These are phyloP conservation scores for Ophioceras dolichostomum DNA, from an alignment of 2,329 filamentous ascomycete genomes.

Conservation along the genomic window DNA sequence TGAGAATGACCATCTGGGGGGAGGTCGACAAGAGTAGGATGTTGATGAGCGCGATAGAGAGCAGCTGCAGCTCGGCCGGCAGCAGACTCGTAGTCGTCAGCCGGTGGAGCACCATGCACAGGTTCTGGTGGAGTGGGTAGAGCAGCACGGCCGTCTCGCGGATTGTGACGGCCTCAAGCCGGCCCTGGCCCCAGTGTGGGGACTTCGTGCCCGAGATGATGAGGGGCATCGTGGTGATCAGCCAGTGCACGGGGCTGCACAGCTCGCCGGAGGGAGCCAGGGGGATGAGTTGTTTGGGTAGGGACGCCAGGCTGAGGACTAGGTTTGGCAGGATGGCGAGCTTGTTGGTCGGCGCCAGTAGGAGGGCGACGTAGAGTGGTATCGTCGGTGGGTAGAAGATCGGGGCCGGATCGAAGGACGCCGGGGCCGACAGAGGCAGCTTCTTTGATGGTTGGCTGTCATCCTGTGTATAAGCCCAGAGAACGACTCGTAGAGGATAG, in stretches of 20 bases:
- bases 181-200: conserved; percentile 1
- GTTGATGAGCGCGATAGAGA: conserved; percentile 74
- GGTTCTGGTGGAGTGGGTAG: conserved; percentile 72
- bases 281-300: conserved; percentile 64
- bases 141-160: conserved; percentile 27
- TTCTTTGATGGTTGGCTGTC: conserved; percentile 21
- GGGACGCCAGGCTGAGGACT: conserved; percentile 64
- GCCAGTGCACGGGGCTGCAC: conserved; percentile 65
- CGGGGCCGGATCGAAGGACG: conserved; percentile 80
- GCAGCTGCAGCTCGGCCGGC: conserved; percentile 73
- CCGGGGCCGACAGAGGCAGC: conserved; percentile 45
- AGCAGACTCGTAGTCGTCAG: conserved; percentile 84
- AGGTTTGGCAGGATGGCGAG: conserved; percentile 64
- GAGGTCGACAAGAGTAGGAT: conserved; percentile 65
- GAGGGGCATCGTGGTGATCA: conserved; percentile 59
- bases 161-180: conserved; percentile 6
- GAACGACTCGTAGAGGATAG: conserved; percentile 49
- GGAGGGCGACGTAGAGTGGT: conserved; percentile 64
- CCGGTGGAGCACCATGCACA: conserved; percentile 62
- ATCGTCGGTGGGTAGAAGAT: conserved; percentile 75
- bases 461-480: conserved; percentile 31
- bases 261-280: conserved; percentile 41
- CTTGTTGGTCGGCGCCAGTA: conserved; percentile 51
- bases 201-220: conserved; percentile 18
- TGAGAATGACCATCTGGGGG: conserved; percentile 74